Evolutionary conservation across 768 basidiomycete species (phyloP), one percentile per base, ranked within the genome.

Genomic region (Cubamyces sp.): DNA sequence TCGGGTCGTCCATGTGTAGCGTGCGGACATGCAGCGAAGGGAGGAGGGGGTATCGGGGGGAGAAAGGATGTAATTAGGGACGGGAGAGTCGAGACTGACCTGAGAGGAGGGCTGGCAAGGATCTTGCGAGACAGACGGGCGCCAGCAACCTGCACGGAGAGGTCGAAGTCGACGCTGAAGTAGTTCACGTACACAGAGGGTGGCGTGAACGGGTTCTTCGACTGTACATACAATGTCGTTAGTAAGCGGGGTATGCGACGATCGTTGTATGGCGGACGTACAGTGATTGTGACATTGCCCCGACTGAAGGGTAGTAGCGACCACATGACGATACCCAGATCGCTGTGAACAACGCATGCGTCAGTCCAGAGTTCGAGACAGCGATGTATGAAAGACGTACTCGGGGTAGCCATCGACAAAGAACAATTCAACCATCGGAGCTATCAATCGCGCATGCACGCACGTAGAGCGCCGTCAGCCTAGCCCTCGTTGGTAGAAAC

Each of bases 241-340:
- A 45, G 18, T 12, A 16, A 30, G 26, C 3, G 2, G 3, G 26
- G 6, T 34, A 34, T 34, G n/a, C 18, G 14, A 14, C 11, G 19
- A 11, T 16, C 19, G 39, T 3, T 19, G 52, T 16, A 8, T 54
- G 15, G 14, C 14, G 25, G 60, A 26, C 72, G 37, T 39, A 83
- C 82, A 7, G 72, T 78, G 65, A 84, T 80, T 51, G 73, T 74
- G 28, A 84, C 80, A n/a, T 67, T 77, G 7, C 84, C 84, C 25
- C 84, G 72, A 69, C 80, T 80, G 73, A 84, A 85, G 1, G 84
- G 84, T 4, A 86, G 75, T 18, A 86, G 75, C 55, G 78, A 77
- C 84, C 84, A 86, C 72, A 79, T 76, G 58, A 77, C 74, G 52
- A 85, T 78, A 1, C 83, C 83, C 16, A 84, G 60, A 9, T 71